Conservation (phyloP, 306 rosid species). For the Adenanthera pavonina region DNA sequence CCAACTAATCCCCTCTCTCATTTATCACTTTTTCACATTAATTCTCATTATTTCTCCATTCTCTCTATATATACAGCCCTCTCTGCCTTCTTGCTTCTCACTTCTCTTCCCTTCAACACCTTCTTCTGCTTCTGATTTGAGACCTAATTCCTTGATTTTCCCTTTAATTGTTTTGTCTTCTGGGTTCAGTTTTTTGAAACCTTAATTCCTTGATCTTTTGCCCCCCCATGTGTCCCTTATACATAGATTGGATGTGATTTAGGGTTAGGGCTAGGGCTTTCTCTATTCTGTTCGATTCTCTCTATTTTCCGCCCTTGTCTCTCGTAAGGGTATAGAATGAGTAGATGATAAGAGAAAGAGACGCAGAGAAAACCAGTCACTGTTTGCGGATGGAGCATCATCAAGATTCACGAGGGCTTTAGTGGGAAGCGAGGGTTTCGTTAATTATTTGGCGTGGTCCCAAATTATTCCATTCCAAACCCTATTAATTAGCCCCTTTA, state of each 20-base stretch:
- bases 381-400: constrained; percentile 75
- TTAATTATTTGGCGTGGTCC: constrained; percentile 32
- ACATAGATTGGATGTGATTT: constrained; percentile 2
- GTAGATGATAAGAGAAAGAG: not conserved
- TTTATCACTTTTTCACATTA: constrained; percentile 34
- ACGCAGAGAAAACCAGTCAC: constrained; percentile 44
- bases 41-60: not conserved
- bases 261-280: constrained; percentile 59
- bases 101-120: constrained; percentile 2
- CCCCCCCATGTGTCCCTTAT: not conserved
- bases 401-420: constrained; percentile 80
- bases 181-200: not conserved
- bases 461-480: constrained; percentile 31
- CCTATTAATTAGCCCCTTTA: constrained; percentile 13
- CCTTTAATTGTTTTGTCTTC: not conserved
- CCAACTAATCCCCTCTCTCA: constrained; percentile 48
- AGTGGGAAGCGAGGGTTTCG: not conserved
- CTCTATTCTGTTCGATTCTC: not conserved
- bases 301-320: not conserved
- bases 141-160: not conserved
- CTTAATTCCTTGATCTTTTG: not conserved
- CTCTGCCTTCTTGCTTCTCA: constrained; percentile 38
- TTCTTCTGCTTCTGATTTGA: not conserved
- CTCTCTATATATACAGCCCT: constrained; percentile 50
- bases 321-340: not conserved